Evolutionary conservation across 768 basidiomycete genomes (phyloP), one percentile per base, ranked within the genome.

Genomic region (Pleurotus tuber-regium): DNA sequence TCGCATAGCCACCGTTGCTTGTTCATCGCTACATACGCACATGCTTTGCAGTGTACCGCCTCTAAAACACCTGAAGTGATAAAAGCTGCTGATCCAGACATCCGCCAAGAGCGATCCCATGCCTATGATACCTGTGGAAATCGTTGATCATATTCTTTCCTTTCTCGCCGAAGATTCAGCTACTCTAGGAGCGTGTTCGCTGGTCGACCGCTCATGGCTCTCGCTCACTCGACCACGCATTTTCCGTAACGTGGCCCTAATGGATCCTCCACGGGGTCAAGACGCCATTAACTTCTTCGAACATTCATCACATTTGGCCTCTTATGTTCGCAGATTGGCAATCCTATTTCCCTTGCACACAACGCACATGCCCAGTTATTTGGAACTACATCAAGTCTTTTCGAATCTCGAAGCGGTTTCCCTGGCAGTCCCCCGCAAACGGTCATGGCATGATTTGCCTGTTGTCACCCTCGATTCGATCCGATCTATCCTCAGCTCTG

Each of bases 141-240:
- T 48, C 11, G 25, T 35, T 8, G 46, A 19, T 31, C 46, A 48
- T 11, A 48, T 48, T 21, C 2, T 48, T 35, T 14, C 24, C 23
- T 44, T 25, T 25, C 10, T 28, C 16, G 46, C 18, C n/a, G 29
- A 48, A 24, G 14, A 23, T 12, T 42, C 40, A 5, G 14, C 18
- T 31, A 5, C 23, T 8, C 46, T 31, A n/a, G 29, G 31, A 9
- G 46, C 29, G 16, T 31, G 30, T 35, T 48, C 31, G 30, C 31
- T 48, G 16, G 31, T 48, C 46, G 16, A 19, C 14, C 46, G 46
- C 11, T 29, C 28, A 14, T 48, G 30, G 46, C 46, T 48, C 21
- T 31, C 29, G 7, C 21, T 35, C 31, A 26, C 46, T 10, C 29
- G 46, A 35, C 18, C 18, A 35, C 29, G n/a, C n/a, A 12, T 48